Conservation (phyloP, 192 early-diverging fungal species). For the Coemansia javaensis region DNA sequence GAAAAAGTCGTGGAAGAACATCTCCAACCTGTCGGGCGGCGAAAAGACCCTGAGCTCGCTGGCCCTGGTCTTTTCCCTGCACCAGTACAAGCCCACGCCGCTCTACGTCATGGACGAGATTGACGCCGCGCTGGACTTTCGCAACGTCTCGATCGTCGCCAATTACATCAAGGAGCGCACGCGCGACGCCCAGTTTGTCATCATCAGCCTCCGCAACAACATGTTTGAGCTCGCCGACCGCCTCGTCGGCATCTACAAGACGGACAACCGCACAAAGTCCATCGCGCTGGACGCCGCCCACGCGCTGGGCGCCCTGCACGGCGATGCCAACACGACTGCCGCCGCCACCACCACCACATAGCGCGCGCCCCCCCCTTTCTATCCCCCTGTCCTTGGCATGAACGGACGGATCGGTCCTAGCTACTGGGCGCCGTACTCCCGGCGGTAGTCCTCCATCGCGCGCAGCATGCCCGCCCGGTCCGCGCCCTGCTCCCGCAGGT, state of each 20-base stretch:
- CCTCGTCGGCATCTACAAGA: conserved; percentile 99
- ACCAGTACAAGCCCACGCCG: conserved; percentile 99
- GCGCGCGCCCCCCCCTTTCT: background rate
- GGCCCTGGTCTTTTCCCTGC: conserved; percentile 96
- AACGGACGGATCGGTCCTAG: too few species aligned
- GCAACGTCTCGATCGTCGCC: conserved; percentile 98
- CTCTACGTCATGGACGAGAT: conserved; percentile 99
- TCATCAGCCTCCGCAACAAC: conserved; percentile 97
- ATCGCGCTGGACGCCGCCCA: conserved; percentile 45
- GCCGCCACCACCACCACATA: too few species aligned
- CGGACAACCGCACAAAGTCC: conserved; percentile 81
- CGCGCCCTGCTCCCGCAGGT: conserved; percentile 61
- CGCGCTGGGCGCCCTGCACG: conserved; percentile 17
- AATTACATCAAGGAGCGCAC: conserved; percentile 98
- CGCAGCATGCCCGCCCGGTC: conserved; percentile 50
- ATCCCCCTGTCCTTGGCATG: background rate
- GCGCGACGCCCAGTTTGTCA: conserved; percentile 96
- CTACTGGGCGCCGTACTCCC: conserved; percentile 73
- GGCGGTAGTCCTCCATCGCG: conserved; percentile 76
- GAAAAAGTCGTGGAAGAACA: conserved; percentile 99
- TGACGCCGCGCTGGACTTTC: conserved; percentile 97
- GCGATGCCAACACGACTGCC: background rate
- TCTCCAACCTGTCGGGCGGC: conserved; percentile 96
- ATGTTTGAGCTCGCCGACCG: conserved; percentile 99
- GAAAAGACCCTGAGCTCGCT: conserved; percentile 99